These are phyloP conservation scores for Albugo laibachii DNA, from an alignment of 352 stramenopile genomes.

Conservation along the genomic window DNA sequence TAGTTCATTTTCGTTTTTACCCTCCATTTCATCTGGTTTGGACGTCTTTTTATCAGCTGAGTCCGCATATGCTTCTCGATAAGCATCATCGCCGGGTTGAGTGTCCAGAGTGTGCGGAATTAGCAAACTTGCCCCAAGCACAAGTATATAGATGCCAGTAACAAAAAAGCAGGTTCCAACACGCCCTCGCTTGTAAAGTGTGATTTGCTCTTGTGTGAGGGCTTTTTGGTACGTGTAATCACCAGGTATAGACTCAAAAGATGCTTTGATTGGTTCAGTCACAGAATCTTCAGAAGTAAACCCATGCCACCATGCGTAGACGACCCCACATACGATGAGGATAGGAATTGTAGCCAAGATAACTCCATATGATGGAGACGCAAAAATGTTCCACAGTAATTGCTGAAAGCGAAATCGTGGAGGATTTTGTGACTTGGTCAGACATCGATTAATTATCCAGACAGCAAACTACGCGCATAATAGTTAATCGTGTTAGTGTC, in stretches of 20 bases:
- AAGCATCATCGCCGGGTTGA: constrained; percentile 55
- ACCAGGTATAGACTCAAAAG: constrained; percentile 72
- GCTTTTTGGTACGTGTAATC: constrained; percentile 80
- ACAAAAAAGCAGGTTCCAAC: constrained; percentile 69
- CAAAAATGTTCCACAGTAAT: constrained; percentile 79
- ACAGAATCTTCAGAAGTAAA: constrained; percentile 27
- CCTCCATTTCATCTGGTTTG: constrained; percentile 24
- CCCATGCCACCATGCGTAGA: constrained; percentile 72
- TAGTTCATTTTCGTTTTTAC: constrained; percentile 43
- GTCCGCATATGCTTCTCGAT: constrained; percentile 21
- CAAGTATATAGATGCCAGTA: constrained; percentile 63
- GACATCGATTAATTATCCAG: constrained; percentile 85
- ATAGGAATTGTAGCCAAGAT: constrained; percentile 42
- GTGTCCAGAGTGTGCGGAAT: constrained; percentile 71
- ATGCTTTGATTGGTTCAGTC: constrained; percentile 23
- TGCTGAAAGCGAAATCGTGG: constrained; percentile 83
- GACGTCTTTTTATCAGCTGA: constrained; percentile 33
- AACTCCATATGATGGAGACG: constrained; percentile 68
- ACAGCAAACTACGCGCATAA: constrained; percentile 45
- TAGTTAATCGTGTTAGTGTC: not conserved
- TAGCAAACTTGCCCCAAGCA: constrained; percentile 40
- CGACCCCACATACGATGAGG: constrained; percentile 22
- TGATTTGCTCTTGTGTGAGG: constrained; percentile 49
- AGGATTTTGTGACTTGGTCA: constrained; percentile 91
- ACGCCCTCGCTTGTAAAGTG: constrained; percentile 71